These are phyloP conservation scores for Lodderomyces oxycetoniae DNA, from an alignment of 1,139 yeast genomes.

Conservation along the genomic window DNA sequence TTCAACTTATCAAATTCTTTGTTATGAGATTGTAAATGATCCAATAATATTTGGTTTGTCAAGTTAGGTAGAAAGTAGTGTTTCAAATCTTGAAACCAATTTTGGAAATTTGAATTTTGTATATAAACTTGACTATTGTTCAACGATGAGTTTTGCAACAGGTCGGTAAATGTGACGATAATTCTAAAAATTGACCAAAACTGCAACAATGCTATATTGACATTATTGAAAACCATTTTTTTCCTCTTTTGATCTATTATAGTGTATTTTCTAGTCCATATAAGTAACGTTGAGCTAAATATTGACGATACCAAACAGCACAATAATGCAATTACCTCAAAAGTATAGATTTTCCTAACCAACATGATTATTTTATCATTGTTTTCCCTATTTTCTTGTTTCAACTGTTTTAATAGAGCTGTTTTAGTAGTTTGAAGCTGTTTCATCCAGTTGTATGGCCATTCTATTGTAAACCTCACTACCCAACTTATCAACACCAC, in stretches of 20 bases:
- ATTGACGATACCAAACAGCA: slow-evolving; percentile 24
- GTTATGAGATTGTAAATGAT: slow-evolving; percentile 12
- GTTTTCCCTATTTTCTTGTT: slow-evolving; percentile 8
- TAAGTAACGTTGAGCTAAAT: slow-evolving; percentile 23
- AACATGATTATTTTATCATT: slow-evolving; percentile 10
- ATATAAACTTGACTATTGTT: slow-evolving; percentile 6
- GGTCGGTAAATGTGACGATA: slow-evolving; percentile 12
- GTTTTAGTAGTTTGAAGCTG: slow-evolving; percentile 21
- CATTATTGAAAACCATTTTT: slow-evolving; percentile 28
- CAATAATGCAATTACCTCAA: slow-evolving; percentile 22
- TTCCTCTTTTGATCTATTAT: slow-evolving; percentile 26
- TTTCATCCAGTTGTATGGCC: slow-evolving; percentile 37
- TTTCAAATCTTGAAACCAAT: slow-evolving; percentile 13
- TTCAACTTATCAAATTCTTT: slow-evolving; percentile 13
- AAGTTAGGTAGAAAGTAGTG: slow-evolving; percentile 13
- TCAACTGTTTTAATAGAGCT: slow-evolving; percentile 17
- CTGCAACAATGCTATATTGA: slow-evolving; percentile 28
- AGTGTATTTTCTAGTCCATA: slow-evolving; percentile 23
- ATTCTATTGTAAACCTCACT: slow-evolving; percentile 26
- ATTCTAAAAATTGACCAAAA: slow-evolving; percentile 28
- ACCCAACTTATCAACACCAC: slow-evolving; percentile 26
- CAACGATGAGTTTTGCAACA: slow-evolving; percentile 12
- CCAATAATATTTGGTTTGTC: slow-evolving; percentile 12
- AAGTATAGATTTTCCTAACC: slow-evolving; percentile 16
- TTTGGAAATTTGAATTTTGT: slow-evolving; percentile 8